Conservation (phyloP, 2,329 filamentous ascomycete species). For the Pseudocercospora fijiensis region DNA sequence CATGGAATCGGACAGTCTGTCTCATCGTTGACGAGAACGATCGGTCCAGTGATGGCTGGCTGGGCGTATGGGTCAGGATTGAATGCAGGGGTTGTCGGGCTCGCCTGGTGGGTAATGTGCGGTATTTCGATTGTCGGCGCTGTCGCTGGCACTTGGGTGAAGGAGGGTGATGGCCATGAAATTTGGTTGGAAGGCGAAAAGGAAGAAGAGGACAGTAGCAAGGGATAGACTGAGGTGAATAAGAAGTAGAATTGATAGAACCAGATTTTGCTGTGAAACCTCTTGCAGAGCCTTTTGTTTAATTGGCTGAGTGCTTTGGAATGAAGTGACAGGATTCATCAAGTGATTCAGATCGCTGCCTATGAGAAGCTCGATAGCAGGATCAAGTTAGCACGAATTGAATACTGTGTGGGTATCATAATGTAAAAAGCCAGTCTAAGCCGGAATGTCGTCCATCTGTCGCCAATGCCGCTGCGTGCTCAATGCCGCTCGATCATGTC, state of each 20-base stretch:
- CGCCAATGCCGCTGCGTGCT: neutral
- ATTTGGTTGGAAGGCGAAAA: slow-evolving; percentile 52
- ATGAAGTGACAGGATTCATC: no score
- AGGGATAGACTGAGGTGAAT: neutral
- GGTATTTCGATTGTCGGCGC: slow-evolving; percentile 57
- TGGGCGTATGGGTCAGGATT: slow-evolving; percentile 56
- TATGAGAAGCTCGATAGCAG: neutral
- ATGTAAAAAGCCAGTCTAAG: neutral
- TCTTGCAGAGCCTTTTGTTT: no score
- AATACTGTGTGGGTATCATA: neutral
- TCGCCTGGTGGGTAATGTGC: slow-evolving; percentile 59
- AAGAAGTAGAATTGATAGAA: neutral
- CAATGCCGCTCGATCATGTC: slow-evolving; percentile 41
- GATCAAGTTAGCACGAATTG: neutral
- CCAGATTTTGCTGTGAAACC: neutral
- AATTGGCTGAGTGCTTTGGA: no score
- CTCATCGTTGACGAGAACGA: slow-evolving; percentile 53
- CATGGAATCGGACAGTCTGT: slow-evolving; percentile 60
- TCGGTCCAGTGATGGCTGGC: slow-evolving; percentile 56
- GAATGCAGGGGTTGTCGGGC: slow-evolving; percentile 53
- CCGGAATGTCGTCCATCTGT: neutral
- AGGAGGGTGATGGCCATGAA: slow-evolving; percentile 64
- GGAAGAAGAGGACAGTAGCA: slow-evolving; percentile 11
- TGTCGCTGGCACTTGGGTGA: slow-evolving; percentile 57
- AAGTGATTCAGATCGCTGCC: no score